Base-by-base conservation (phyloP, 1,284 basidiomycete genomes). In the Rhodotorula glutinis region DNA sequence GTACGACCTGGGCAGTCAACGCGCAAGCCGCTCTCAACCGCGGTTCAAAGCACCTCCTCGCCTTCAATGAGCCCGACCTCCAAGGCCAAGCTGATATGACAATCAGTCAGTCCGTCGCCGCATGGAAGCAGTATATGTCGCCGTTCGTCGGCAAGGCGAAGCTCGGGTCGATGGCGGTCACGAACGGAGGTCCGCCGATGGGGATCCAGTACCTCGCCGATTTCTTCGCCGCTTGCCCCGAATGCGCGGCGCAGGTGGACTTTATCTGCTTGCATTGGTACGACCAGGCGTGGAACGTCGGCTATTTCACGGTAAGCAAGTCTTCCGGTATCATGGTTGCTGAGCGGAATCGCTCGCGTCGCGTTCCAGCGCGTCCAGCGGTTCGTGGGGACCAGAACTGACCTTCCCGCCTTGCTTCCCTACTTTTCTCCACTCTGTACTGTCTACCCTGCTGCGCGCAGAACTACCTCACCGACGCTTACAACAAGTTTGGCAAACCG, bases 161-260 rank as follows among this genome's bases (percentile, higher is more conserved):
- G 53, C 64, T 74, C 47, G 64, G 70, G 44, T 67, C 70, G 43
- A 71, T 71, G 11, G 73, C 73, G 3, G 71, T 74, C 2, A 74
- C 71, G 33, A 70, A 62, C 30, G 70, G 67, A 13, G 67, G 66
- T 3, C 17, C 55, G 7, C 60, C 65, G 9, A 61, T 67, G 57
- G 71, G 71, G 11, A n/a, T n/a, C 51, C 62, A 10, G 52, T 72
- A 58, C 29, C 30, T 72, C 23, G 10, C 57, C 21, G 25, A 57
- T 10, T 72, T 70, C 46, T 25, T 60, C 9, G 61, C 3, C 11
- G 59, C 47, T 17, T 73, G 72, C 59, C 62, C 58, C 17, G 40
- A 59, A 10, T 69, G 69, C 56, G 25, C 13, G 40, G n/a, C n/a
- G 3, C 21, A 54, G 40, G 59, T 63, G n/a, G 57, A 66, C 27